phyloP scores from a whole-genome alignment of 1,284 basidiomycete genomes.

The Vanrija humicola region DNA sequence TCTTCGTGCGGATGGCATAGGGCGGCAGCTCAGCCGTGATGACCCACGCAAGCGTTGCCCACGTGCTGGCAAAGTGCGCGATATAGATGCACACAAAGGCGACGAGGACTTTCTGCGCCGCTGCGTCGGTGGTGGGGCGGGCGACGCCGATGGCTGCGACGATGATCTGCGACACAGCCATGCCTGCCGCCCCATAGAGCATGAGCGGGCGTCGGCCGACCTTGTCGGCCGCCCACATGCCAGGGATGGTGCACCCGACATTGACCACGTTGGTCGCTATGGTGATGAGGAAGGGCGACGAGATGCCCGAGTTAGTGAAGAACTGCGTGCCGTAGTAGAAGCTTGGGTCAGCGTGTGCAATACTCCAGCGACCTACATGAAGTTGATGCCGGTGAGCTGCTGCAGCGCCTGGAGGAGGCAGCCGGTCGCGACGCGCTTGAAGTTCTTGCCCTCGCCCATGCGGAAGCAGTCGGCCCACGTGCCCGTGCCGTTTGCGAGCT shows the following conservation, averaged over 20 bases:
- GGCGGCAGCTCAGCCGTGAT: constrained; percentile 72
- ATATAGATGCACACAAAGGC: constrained; percentile 75
- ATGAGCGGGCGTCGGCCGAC: constrained; percentile 69
- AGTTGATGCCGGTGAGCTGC: constrained; percentile 41
- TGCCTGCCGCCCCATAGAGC: constrained; percentile 65
- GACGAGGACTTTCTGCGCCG: constrained; percentile 54
- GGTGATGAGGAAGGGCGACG: constrained; percentile 35
- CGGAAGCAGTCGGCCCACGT: constrained; percentile 34
- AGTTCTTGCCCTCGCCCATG: constrained; percentile 52
- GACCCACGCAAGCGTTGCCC: constrained; percentile 58
- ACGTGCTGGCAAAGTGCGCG: constrained; percentile 34
- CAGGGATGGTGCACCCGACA: constrained; percentile 38
- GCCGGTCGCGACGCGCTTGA: constrained; percentile 34
- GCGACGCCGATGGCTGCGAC: constrained; percentile 50
- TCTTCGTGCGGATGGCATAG: constrained; percentile 65
- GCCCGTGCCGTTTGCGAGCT: constrained; percentile 25
- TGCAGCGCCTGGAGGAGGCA: constrained; percentile 42
- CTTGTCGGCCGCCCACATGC: constrained; percentile 1
- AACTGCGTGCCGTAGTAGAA: constrained; percentile 29
- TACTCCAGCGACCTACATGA: constrained; percentile 42
- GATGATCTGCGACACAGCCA: constrained; percentile 69
- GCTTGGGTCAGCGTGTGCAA: constrained; percentile 43
- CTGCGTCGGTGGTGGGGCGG: constrained; percentile 11
- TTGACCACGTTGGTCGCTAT: constrained; percentile 48
- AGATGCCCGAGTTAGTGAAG: constrained; percentile 24